Conservation (phyloP, 1,284 basidiomycete species). For the Trametes polyzona region DNA sequence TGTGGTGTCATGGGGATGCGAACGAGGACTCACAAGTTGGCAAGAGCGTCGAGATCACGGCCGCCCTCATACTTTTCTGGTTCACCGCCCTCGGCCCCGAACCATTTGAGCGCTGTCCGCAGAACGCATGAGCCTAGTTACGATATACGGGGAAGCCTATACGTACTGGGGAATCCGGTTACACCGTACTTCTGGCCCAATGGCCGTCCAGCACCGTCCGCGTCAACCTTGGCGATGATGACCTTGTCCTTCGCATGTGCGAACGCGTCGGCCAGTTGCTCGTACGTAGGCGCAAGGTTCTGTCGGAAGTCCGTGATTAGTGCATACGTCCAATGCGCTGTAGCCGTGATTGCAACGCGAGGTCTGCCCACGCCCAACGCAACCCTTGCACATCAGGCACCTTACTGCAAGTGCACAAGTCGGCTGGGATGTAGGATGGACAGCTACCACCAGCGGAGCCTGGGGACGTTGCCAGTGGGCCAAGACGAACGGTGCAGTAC, state of each 20-base stretch:
- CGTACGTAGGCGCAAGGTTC: constrained; percentile 88
- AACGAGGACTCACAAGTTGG: constrained; percentile 62
- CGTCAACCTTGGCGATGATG: constrained; percentile 91
- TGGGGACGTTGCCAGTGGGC: background rate
- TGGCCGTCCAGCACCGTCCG: constrained; percentile 82
- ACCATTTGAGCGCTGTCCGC: constrained; percentile 86
- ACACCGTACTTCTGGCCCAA: constrained; percentile 79
- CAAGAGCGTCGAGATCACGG: constrained; percentile 82
- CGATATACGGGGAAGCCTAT: background rate
- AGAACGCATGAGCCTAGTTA: constrained; percentile 5
- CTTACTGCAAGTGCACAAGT: background rate
- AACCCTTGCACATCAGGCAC: background rate
- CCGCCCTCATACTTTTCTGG: constrained; percentile 76
- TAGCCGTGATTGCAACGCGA: background rate
- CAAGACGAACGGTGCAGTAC: constrained; percentile 39
- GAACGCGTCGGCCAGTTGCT: constrained; percentile 89
- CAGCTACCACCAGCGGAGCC: background rate
- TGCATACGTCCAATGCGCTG: no score
- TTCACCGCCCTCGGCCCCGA: constrained; percentile 66
- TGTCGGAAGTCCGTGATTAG: constrained; percentile 38
- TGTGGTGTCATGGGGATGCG: background rate
- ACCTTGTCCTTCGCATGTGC: constrained; percentile 80
- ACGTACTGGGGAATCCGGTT: constrained; percentile 85
- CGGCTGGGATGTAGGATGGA: background rate
- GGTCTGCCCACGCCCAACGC: no score